Base-by-base conservation (phyloP, 2,329 filamentous ascomycete genomes). In the Trichoderma koningiopsis region DNA sequence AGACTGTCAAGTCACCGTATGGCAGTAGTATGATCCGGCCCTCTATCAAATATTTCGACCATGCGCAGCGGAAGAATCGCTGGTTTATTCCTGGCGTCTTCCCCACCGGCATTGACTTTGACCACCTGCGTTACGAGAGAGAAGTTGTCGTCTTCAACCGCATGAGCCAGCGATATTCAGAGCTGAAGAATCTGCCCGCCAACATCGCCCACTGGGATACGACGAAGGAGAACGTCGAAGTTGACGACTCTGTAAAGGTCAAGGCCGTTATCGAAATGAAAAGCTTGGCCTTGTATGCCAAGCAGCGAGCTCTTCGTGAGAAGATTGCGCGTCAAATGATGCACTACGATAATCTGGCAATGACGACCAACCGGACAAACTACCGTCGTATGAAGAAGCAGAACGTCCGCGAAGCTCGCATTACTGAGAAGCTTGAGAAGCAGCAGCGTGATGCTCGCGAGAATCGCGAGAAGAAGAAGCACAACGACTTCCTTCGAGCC, bases 391-490 rank as follows among this genome's bases (percentile, higher is more conserved):
- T 96, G 84, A 99, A 99, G 90, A 98, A 97, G 84, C 95, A 97
- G 80, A 97, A 92, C 61, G 87, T 98, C 61, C 91, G 95, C 43
- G 96, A 99, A 82, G 96, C 96, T 68, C 91, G 95, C 69, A 96
- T 99, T 73, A 99, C 96, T 0, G 96, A 99, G 87, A 99, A 97
- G 81, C 89, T 99, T 2, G 96, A 99, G 87, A 98, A 98, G 83
- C 94, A 99, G 80, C 96, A 99, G 79, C 93, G 96, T 69, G 95
- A 98, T 79, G 95, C 94, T 53, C 92, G 96, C 70, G 95, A 98
- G 83, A 93, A 92, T 73, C 92, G 96, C 72, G 96, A 99, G 83
- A 97, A 97, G 89, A 96, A 97, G 89, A 97, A 96, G 83, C 95
- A 98, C 77, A 88, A 87, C 71, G 95, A 98, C 79, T 97, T 97